Base-by-base conservation (phyloP, 371 early-diverging fungal species). In the Mortierella sp. region DNA sequence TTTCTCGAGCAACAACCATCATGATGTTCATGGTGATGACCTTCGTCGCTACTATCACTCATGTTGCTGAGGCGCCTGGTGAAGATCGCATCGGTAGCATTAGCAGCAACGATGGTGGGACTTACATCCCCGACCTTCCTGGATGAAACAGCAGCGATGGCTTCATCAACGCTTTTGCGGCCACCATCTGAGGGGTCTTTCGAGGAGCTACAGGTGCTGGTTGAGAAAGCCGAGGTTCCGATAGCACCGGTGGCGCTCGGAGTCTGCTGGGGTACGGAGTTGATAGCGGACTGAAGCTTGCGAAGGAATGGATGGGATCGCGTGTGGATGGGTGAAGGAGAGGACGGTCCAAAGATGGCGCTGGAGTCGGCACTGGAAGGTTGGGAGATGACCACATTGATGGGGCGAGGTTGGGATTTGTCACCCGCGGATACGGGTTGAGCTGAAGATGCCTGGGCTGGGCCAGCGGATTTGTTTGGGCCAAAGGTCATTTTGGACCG, bases 301-400 rank as follows among this genome's bases (percentile, higher is more conserved):
- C 75, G 73, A 5, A 79, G 62, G 62, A 79, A 79, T 14, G 81
- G 79, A 37, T 76, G 77, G 26, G 74, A 51, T 10, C 68, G 64
- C 32, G 73, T 57, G 39, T 63, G 77, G 43, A 71, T 57, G 11
- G 71, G 75, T 54, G 70, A 67, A 28, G 55, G 55, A 18, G 55
- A 55, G 18, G 28, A 28, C 12, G 55, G 55, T 28, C 55, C 55
- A 24, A 55, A 28, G 12, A 28, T 2, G 12, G 24, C 10, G 64
- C 47, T 55, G 22, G 54, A 39, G 6, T 63, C 62, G 45, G 69
- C 40, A 40, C 5, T 14, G n/a, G 66, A 43, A 43, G 43, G 16
- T 11, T 43, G 52, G 28, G 45, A 58, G 24, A 20, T 35, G 28
- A n/a, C 58, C 16, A 57, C 20, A n/a, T 52, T 55, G 18, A 55